Base-by-base conservation (phyloP, 495 filamentous ascomycete genomes). In the Penicillium taxi region DNA sequence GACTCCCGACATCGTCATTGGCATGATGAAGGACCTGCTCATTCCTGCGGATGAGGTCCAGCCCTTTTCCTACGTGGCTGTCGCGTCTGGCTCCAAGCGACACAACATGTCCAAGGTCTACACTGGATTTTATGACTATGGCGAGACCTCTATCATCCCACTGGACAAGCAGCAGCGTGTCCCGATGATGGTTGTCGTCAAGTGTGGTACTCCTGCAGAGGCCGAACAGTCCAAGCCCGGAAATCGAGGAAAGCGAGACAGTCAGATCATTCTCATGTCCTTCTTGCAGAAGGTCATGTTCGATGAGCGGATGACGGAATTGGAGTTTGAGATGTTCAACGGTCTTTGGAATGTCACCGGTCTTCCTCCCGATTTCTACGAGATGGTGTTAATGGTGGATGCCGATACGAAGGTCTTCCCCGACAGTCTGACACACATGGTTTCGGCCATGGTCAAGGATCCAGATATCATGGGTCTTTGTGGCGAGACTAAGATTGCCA, bases 201-300 rank as follows among this genome's bases (percentile, higher is more conserved):
- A 99, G 62, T 90, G 83, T 50, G 93, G 93, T 28, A 96, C 93
- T 4, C 86, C 85, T 12, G 86, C 85, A 18, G 93, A 99, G 61
- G 70, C 75, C 16, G 72, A 59, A 18, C 77, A 80, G 43, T 66
- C 81, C 22, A 99, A 96, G 60, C 86, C 93, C 2, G 93, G 93
- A 41, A 99, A 99, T 58, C 78, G 93, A 48, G 93, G 93, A 51
- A 99, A 99, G 68, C 82, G 93, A 56, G 93, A 99, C 72, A 89
- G 84, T 64, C 93, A 99, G 61, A 96, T 99, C 55, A 90, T 99
- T 48, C 64, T 99, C 32, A 99, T 99, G 93, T 94, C 87, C 13
- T 99, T 99, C 74, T 67, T 99, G 49, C 93, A 99, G 59, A 99
- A 99, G 64, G 91, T 99, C 45, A 99, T 99, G 93, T 99, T 99